Evolutionary conservation across 1,284 basidiomycete species (phyloP), one percentile per base, ranked within the genome.

Genomic region (Mycena citricolor): DNA sequence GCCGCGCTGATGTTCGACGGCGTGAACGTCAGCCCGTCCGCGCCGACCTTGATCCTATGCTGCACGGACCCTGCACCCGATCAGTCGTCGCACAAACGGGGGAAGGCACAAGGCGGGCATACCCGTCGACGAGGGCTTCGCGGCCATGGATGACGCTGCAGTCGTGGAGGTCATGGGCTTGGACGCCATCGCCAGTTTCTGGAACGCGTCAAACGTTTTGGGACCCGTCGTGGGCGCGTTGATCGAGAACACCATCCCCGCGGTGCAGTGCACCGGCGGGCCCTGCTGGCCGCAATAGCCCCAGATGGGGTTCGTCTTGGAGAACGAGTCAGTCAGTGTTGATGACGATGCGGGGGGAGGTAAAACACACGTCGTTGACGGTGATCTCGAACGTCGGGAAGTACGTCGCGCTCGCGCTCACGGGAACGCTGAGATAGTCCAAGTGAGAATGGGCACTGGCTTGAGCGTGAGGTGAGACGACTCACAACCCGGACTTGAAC

Each of bases 171-270:
- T 64, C 20, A 55, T 50, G 10, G 55, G 55, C 12, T 50, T 66
- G 10, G 62, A 61, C 17, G 35, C 33, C 4, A 26, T 37, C 10
- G 42, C 37, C 17, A 29, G 26, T 29, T 59, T 57, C 42, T 72
- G 60, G 66, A 75, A 77, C 1, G 67, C 67, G 8, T 53, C 56
- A 59, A 77, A 78, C 0, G 73, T 73, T 35, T 69, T 62, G 24
- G 67, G 65, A 39, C 60, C 61, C 1, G 63, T 60, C 1, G 64
- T 54, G 1, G 73, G 68, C 4, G 76, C 62, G 56, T 80, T 80
- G 59, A 77, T 64, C 0, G 71, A 70, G 50, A 77, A 76, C 20
- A 79, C 74, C 77, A 79, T 79, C 42, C 74, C 74, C 35, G 54
- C 40, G 11, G 52, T 55, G 54, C 73, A 76, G 54, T 76, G 74